Evolutionary conservation across 139 green algal genomes (phyloP), one percentile per base, ranked within the genome.

Genomic region (Zygnema circumcarinatum): DNA sequence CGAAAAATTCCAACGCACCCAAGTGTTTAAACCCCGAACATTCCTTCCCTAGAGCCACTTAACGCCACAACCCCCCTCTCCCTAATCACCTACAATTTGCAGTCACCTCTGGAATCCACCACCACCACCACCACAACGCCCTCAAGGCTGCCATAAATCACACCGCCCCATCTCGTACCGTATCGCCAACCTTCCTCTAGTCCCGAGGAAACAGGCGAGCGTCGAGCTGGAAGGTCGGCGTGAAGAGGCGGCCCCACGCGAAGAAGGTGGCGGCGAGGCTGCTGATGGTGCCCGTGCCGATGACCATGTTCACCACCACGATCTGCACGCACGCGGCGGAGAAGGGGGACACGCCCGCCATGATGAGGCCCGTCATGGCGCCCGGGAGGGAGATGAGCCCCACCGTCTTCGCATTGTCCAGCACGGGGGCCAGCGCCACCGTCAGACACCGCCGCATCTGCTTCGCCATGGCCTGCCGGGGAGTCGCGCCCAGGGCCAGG

Each of bases 351-450:
- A 67, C 79, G 0, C 84, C 84, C 22, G 62, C 84, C 84, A 89
- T 78, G 31, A 89, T 89, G 1, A 89, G 75, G 20, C 84, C 84
- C 3, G 84, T 89, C 84, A 89, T 89, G 1, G 84, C 84, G 21
- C 84, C 84, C 1, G 84, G 84, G 36, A 89, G 52, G 1, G 84
- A 81, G 21, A 89, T 79, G 62, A 89, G 21, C 29, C 84, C 84
- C 36, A 89, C 47, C 25, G 84, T 89, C 39, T 89, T 89, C 25
- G 84, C 38, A 42, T 53, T 83, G 79, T 89, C 84, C 29, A 89
- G 29, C 1, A 87, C n/a, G 11, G 84, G 84, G 36, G 33, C 38
- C 3, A 89, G 38, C 2, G 33, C 84, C 40, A 80, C n/a, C 3
- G 31, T 36, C 7, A 89, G 36, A 35, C 62, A 25, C 7, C 84